Evolutionary conservation across 257 asterid species (phyloP).

Genomic region (Solanum chaucha): DNA sequence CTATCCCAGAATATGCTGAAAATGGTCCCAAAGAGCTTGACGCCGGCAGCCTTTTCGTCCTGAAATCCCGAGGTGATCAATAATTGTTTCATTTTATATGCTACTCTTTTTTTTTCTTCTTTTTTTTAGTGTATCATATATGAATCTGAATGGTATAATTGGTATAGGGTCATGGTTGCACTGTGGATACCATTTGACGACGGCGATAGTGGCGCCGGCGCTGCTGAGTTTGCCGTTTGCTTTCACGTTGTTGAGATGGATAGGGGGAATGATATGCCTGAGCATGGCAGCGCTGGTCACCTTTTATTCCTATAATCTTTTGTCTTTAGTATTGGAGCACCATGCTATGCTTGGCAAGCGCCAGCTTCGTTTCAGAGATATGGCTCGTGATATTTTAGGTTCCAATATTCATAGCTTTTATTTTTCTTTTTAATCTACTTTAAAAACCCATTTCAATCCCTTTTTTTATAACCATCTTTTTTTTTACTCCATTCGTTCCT

Average conservation of each 20-base stretch:
- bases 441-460: too few species aligned
- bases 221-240: slow-evolving; percentile 53
- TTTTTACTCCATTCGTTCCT: too few species aligned
- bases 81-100: too few species aligned
- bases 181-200: slow-evolving; percentile 62
- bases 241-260: slow-evolving; percentile 50
- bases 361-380: slow-evolving; percentile 58
- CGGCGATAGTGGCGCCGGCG: slow-evolving; percentile 63
- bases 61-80: slow-evolving; percentile 45
- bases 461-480: too few species aligned
- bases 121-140: neutral
- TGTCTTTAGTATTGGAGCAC: slow-evolving; percentile 53
- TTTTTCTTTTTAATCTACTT: too few species aligned
- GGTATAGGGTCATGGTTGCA: slow-evolving; percentile 56
- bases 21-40: slow-evolving; percentile 24
- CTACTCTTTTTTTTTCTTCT: too few species aligned
- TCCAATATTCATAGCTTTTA: too few species aligned
- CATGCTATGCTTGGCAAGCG: slow-evolving; percentile 49
- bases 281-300: slow-evolving; percentile 36
- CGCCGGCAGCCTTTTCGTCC: slow-evolving; percentile 53
- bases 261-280: slow-evolving; percentile 42
- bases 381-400: slow-evolving; percentile 71
- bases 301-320: slow-evolving; percentile 52
- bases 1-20: slow-evolving; percentile 9
- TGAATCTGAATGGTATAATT: neutral